Evolutionary conservation across 2,329 filamentous ascomycete species (phyloP).

Genomic region (Alternaria metachromatica): DNA sequence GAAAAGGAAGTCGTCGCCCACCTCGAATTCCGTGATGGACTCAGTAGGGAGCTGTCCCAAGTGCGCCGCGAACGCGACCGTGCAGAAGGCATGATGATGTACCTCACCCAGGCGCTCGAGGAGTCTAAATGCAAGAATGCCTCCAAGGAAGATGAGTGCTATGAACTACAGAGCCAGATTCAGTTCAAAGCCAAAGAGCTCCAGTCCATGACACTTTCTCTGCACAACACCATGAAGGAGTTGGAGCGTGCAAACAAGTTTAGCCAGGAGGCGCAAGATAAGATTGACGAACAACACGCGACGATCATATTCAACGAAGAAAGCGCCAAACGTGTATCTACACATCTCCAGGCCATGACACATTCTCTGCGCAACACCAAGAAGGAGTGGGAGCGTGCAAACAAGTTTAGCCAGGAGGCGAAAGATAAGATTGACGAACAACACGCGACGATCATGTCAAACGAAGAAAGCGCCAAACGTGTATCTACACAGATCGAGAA

Average conservation of each 20-base stretch:
- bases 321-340: background rate
- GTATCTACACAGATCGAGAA: background rate
- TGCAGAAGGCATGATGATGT: background rate
- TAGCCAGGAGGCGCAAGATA: background rate
- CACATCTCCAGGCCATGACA: conserved; percentile 3
- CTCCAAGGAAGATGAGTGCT: background rate
- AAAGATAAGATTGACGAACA: background rate
- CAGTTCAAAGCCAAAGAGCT: conserved; percentile 5
- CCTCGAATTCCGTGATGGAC: background rate
- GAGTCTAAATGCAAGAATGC: background rate
- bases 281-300: background rate
- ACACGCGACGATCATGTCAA: background rate
- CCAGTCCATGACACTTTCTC: background rate
- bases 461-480: background rate
- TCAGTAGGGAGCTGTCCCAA: background rate
- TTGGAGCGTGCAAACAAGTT: background rate
- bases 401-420: background rate
- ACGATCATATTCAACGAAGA: background rate
- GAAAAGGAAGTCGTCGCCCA: background rate
- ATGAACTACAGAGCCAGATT: conserved; percentile 5
- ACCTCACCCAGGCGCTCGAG: background rate
- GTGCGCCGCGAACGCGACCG: background rate
- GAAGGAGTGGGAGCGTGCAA: background rate
- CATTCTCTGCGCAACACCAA: background rate
- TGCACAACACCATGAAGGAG: background rate